These are phyloP conservation scores for Arthrobotrys iridis DNA, from an alignment of 2,329 filamentous ascomycete species.

Conservation along the genomic window DNA sequence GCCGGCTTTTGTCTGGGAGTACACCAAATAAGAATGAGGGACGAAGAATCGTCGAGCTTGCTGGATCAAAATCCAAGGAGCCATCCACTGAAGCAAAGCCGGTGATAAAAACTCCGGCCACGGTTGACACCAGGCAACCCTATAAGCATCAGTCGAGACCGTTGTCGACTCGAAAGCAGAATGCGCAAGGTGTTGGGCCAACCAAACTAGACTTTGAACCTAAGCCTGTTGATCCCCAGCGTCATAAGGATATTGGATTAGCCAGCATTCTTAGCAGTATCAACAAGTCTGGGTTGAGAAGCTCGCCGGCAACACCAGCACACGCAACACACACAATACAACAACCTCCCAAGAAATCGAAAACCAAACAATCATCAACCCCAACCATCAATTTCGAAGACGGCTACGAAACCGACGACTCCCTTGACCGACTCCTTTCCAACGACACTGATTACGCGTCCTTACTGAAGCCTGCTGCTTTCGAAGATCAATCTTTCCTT, in stretches of 20 bases:
- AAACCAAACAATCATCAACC: conserved; percentile 16
- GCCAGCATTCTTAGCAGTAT: conserved; percentile 8
- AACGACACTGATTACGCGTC: conserved; percentile 50
- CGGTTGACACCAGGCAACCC: conserved; percentile 19
- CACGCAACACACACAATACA: conserved; percentile 1
- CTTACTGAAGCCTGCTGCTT: conserved; percentile 36
- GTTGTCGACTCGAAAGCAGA: conserved; percentile 1
- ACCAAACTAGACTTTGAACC: conserved; percentile 12
- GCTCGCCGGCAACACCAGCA: not conserved
- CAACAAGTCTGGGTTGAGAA: conserved; percentile 1
- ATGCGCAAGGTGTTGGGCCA: not conserved
- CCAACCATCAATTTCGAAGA: conserved; percentile 46
- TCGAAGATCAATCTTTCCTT: conserved; percentile 50
- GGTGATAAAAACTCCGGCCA: not conserved
- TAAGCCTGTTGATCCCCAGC: conserved; percentile 4
- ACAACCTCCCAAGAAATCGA: conserved; percentile 9
- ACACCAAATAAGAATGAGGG: conserved; percentile 33
- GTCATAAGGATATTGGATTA: not conserved
- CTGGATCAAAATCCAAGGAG: conserved; percentile 10
- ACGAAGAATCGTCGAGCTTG: conserved; percentile 25
- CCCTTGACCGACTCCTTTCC: conserved; percentile 37
- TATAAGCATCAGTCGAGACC: conserved; percentile 40
- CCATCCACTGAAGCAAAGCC: conserved; percentile 14
- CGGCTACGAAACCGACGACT: conserved; percentile 52
- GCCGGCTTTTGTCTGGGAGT: conserved; percentile 40